A percentile compares a stretch with the other conserved stretches of the same genome.
Conservation (phyloP, 352 stramenopile species). For the Globisporangium uncinulatum region DNA sequence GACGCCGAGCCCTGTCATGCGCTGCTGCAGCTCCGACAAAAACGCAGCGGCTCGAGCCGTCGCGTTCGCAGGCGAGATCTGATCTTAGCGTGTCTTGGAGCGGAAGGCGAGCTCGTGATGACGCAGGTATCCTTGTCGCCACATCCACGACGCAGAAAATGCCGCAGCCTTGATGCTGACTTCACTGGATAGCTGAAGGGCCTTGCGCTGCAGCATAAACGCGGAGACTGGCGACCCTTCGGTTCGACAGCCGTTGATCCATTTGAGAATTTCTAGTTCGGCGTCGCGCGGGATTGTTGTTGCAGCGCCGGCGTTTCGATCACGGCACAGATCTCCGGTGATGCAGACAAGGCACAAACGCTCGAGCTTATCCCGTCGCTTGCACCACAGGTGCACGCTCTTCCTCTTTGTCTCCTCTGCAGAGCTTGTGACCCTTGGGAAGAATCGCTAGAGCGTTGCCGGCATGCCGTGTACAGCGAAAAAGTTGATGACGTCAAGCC, state of each 20-base stretch:
- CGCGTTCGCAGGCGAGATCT: too few species aligned
- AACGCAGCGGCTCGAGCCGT: too few species aligned
- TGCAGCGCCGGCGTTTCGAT: neutral
- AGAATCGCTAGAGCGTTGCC: constrained; percentile 5
- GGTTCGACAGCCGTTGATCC: constrained; percentile 3
- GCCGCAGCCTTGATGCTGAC: neutral
- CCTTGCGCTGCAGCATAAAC: constrained; percentile 1
- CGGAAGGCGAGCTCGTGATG: too few species aligned
- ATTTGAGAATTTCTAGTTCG: constrained; percentile 3
- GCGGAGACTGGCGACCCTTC: neutral
- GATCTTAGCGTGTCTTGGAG: too few species aligned
- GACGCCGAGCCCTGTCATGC: too few species aligned
- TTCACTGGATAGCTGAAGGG: neutral
- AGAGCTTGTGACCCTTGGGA: neutral
- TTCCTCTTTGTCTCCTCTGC: constrained; percentile 2
- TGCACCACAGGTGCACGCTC: constrained; percentile 1
- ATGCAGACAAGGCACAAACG: neutral
- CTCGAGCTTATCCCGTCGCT: neutral
- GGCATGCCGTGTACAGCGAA: neutral
- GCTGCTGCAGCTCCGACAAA: too few species aligned
- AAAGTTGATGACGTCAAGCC: constrained; percentile 2
- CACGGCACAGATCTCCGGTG: neutral
- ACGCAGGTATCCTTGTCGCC: neutral
- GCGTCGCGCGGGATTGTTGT: neutral
- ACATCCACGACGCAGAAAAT: constrained; percentile 4